Base-by-base conservation (phyloP, 805 yeast genomes). In the Monosporozyma yasuniensis region DNA sequence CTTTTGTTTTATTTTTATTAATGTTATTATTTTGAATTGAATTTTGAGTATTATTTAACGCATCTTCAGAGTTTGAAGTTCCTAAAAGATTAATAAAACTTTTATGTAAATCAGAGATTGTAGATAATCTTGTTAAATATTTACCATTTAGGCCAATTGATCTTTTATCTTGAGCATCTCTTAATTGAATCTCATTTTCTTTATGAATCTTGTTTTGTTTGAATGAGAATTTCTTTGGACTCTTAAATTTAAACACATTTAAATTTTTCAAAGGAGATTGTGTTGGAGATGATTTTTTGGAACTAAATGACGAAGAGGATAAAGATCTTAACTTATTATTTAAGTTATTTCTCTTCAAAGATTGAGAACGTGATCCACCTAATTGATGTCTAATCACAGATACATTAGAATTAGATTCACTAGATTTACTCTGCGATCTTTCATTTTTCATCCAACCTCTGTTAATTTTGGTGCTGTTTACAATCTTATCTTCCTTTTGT, bases 91-190 rank as follows among this genome's bases (percentile, higher is more conserved):
- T 60, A 8, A 56, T 32, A 22, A 58, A 53, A 43, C 62, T 58
- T 39, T 50, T 59, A 4, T 66, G 61, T n/a, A 56, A 47, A 46
- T 62, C 67, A 7, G 66, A 63, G 10, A 65, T 61, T 3, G 60
- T 58, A 8, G 69, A 65, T 14, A 63, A 47, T 44, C 66, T 58
- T 4, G 65, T 58, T n/a, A 58, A 61, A 47, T 58, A 59, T 23
- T 43, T 49, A 3, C 37, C 19, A 44, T 47, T 53, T 27, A 39
- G 21, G 34, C 34, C 50, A 12, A 32, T 48, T 16, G 25, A 30
- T 22, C 18, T 32, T 18, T 46, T 41, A 9, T 28, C 42, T 12
- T 19, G 42, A 18, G 42, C 21, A 21, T 41, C 23, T 19, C 22
- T 42, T n/a, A 22, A 18, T 7, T 7, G 14, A 10, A 19, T 30